Evolutionary conservation across 2,329 filamentous ascomycete species (phyloP).

Genomic region (Dactylellina cionopaga): DNA sequence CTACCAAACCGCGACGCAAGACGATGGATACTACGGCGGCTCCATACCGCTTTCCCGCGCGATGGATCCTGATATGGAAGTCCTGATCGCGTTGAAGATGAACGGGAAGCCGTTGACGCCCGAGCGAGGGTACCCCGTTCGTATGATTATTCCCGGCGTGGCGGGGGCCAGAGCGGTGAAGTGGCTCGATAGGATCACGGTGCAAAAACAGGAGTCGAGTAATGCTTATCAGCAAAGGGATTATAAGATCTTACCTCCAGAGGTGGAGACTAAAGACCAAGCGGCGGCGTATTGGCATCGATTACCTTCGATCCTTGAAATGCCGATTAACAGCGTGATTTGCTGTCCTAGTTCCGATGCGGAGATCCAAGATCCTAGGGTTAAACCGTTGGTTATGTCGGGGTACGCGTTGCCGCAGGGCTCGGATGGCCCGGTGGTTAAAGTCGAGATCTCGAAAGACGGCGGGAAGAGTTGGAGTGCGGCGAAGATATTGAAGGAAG

Average conservation of each 20-base stretch:
- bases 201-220: constrained; percentile 71
- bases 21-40: constrained; percentile 79
- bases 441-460: constrained; percentile 84
- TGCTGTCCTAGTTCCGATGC: constrained; percentile 63
- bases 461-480: constrained; percentile 82
- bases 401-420: constrained; percentile 83
- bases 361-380: constrained; percentile 59
- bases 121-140: constrained; percentile 87
- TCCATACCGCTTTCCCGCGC: constrained; percentile 71
- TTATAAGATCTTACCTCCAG: constrained; percentile 69
- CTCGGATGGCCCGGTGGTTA: constrained; percentile 80
- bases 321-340: constrained; percentile 69
- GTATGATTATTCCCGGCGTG: constrained; percentile 85
- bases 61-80: constrained; percentile 83
- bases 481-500: constrained; percentile 63
- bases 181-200: constrained; percentile 83
- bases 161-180: constrained; percentile 94
- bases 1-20: constrained; percentile 78
- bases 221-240: constrained; percentile 70
- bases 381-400: constrained; percentile 9
- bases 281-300: constrained; percentile 67
- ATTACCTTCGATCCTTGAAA: constrained; percentile 66
- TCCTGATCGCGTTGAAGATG: constrained; percentile 90
- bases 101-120: constrained; percentile 82
- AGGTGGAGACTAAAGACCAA: constrained; percentile 64